Evolutionary conservation across 2,329 filamentous ascomycete genomes (phyloP), one percentile per base, ranked within the genome.

Genomic region (Pseudohalonectria lignicola): DNA sequence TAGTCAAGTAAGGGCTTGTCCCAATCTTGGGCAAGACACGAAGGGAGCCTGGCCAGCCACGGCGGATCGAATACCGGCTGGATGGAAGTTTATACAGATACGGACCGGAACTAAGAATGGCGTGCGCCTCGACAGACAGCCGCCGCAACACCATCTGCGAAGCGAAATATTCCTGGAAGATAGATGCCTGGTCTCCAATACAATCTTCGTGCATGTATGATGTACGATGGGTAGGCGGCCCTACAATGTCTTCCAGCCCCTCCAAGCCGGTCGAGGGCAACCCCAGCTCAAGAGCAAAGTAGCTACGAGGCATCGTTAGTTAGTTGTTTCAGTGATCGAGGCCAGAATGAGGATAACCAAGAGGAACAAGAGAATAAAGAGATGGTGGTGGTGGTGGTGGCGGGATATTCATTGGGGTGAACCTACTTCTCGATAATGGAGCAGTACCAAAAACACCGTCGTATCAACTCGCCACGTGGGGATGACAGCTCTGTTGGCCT

Each of bases 91-190:
- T n/a, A n/a, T n/a, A n/a, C n/a, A n/a, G n/a, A n/a, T n/a, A 57
- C 69, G 55, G 55, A 76, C 74, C 61, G 44, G 68, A 65, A 41
- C 60, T 67, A 20, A 79, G 61, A 3, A 61, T 59, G 31, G 58
- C 57, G 49, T 79, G 67, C 15, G 76, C 68, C 17, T 67, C 62
- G 1, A 65, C 61, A 28, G 70, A 68, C 3, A 79, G 54, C 18
- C 68, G 60, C 16, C 69, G 61, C 15, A 79, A 59, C 10, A 72
- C 68, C 33, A 79, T 69, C 47, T 78, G 73, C 0, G 74, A 75
- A 3, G 71, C 64, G 49, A 76, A 78, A 46, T 79, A 66, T 41
- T 74, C 68, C 43, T 74, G 66, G 40, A 71, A 74, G 42, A 74
- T 65, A 2, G 69, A 67, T 9, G 60, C 53, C 43, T 73, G 66